These are phyloP conservation scores for Fusarium guadeloupense DNA, from an alignment of 2,329 filamentous ascomycete species.

Conservation along the genomic window DNA sequence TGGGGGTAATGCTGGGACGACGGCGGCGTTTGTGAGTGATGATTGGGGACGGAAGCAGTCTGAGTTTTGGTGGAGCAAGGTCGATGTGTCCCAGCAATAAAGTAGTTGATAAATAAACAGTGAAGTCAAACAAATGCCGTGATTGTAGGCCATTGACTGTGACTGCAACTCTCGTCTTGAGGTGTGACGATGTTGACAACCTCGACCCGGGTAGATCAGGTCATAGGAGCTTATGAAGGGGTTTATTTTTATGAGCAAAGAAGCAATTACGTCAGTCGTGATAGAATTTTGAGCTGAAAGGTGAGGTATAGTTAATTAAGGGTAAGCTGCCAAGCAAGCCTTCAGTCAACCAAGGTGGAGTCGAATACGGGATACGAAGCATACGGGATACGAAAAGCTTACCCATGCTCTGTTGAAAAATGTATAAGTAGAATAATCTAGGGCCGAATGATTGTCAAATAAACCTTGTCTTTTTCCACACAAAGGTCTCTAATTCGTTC, in stretches of 20 bases:
- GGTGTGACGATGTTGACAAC: too few species aligned
- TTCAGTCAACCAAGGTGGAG: neutral
- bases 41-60: conserved; percentile 54
- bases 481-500: neutral
- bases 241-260: too few species aligned
- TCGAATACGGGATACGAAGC: conserved; percentile 14
- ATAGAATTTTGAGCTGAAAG: too few species aligned
- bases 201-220: too few species aligned
- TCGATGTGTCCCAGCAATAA: conserved; percentile 49
- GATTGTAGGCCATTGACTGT: neutral
- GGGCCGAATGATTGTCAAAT: too few species aligned
- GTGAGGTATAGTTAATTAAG: neutral
- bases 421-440: neutral
- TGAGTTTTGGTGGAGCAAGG: conserved; percentile 58
- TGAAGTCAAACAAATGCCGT: neutral
- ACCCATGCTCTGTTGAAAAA: neutral
- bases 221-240: too few species aligned
- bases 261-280: too few species aligned
- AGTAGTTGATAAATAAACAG: too few species aligned
- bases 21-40: conserved; percentile 53
- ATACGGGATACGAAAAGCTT: neutral
- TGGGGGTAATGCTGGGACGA: conserved; percentile 50
- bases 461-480: too few species aligned
- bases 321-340: neutral
- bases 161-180: neutral